phyloP scores from a whole-genome alignment of 306 rosid species.

The Cicer cuneatum region DNA sequence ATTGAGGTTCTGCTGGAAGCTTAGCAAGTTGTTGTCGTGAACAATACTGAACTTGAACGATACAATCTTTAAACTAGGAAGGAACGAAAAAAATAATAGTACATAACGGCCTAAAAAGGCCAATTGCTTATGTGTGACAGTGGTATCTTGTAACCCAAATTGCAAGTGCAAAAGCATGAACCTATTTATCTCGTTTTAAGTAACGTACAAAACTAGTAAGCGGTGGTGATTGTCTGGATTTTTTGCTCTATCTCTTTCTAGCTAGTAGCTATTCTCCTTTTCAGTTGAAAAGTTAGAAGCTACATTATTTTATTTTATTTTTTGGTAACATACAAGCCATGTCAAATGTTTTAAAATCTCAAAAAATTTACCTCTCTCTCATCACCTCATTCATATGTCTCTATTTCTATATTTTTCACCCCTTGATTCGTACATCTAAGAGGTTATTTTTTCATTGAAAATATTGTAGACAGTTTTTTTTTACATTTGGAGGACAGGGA shows the following conservation, averaged over 20 bases:
- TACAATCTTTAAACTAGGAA: too few species aligned
- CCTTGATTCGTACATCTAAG: too few species aligned
- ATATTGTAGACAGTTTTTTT: too few species aligned
- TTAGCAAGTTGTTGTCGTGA: not conserved
- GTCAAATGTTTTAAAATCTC: too few species aligned
- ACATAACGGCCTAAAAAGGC: not conserved
- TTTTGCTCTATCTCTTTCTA: not conserved
- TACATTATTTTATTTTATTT: too few species aligned
- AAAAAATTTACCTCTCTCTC: too few species aligned
- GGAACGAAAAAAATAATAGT: not conserved
- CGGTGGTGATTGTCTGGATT: conserved; percentile 26
- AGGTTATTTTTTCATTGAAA: too few species aligned
- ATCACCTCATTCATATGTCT: too few species aligned
- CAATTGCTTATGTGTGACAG: not conserved
- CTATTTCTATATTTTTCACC: too few species aligned
- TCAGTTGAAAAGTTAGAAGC: not conserved
- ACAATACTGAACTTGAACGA: not conserved
- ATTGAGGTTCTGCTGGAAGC: not conserved
- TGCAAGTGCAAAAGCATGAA: conserved; percentile 1
- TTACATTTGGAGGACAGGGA: too few species aligned
- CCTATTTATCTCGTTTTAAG: not conserved
- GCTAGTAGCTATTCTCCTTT: not conserved
- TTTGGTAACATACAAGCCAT: too few species aligned
- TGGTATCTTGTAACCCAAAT: not conserved
- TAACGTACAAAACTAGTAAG: not conserved